Evolutionary conservation across 2,329 filamentous ascomycete species (phyloP).

Genomic region (Pyrenophora graminea): DNA sequence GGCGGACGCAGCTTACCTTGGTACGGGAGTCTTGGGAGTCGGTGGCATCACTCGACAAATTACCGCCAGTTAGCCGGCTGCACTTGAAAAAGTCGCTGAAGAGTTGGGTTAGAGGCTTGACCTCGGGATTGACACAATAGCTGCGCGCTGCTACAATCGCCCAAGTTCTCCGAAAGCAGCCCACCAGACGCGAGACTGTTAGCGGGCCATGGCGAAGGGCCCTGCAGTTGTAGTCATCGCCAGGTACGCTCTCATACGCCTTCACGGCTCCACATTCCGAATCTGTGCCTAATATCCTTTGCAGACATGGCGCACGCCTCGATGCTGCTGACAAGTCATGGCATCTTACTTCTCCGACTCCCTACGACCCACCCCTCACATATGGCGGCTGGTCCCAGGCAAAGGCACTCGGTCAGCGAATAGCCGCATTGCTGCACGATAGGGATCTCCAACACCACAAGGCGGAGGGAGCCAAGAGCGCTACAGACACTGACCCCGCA

Average conservation of each 20-base stretch:
- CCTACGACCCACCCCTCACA: slow-evolving; percentile 93
- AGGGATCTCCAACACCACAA: slow-evolving; percentile 55
- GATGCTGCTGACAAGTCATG: slow-evolving; percentile 94
- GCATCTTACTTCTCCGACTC: slow-evolving; percentile 89
- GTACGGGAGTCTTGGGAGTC: background rate
- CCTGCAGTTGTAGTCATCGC: slow-evolving; percentile 57
- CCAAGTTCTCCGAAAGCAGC: slow-evolving; percentile 13
- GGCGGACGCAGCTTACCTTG: slow-evolving; percentile 9
- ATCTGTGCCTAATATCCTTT: slow-evolving; percentile 16
- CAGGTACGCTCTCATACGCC: slow-evolving; percentile 43
- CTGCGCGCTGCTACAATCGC: slow-evolving; percentile 3
- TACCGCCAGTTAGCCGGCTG: too few species aligned
- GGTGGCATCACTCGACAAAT: too few species aligned
- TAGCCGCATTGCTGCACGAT: slow-evolving; percentile 69
- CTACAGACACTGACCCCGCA: slow-evolving; percentile 23
- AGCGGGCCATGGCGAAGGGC: slow-evolving; percentile 48
- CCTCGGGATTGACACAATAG: too few species aligned
- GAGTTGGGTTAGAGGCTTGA: too few species aligned
- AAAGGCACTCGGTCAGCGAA: slow-evolving; percentile 78
- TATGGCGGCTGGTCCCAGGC: slow-evolving; percentile 93
- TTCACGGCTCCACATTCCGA: slow-evolving; percentile 7
- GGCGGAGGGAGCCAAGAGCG: slow-evolving; percentile 40
- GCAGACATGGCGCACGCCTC: slow-evolving; percentile 85
- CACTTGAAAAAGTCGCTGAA: too few species aligned
- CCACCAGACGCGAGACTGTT: slow-evolving; percentile 19